Evolutionary conservation across 2,329 filamentous ascomycete genomes (phyloP).

Genomic region (Chaetomiaceae sp.): DNA sequence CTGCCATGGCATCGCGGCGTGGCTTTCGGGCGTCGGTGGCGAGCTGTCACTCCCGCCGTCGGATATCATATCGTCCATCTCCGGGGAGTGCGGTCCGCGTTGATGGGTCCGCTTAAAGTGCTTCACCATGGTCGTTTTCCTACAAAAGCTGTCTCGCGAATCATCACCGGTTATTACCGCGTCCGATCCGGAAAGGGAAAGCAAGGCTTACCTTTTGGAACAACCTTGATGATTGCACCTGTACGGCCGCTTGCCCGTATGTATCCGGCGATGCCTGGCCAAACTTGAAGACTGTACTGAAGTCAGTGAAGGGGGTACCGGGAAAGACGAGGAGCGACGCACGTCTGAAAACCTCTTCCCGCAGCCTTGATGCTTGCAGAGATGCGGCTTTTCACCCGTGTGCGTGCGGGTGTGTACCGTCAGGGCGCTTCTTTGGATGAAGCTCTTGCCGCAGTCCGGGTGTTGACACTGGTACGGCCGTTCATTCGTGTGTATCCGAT

Average conservation of each 20-base stretch:
- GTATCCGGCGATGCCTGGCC: constrained; percentile 60
- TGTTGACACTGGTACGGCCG: constrained; percentile 60
- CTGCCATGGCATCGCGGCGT: constrained; percentile 47
- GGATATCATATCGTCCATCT: constrained; percentile 52
- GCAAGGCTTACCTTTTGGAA: constrained; percentile 50
- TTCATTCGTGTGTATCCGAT: constrained; percentile 69
- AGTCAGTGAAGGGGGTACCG: constrained; percentile 30
- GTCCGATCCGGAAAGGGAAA: background rate
- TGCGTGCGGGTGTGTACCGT: constrained; percentile 68
- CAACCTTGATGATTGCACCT: constrained; percentile 59
- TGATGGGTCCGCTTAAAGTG: constrained; percentile 60
- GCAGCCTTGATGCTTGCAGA: constrained; percentile 61
- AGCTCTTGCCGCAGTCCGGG: constrained; percentile 62
- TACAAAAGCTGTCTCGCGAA: constrained; percentile 55
- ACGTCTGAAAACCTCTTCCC: constrained; percentile 68
- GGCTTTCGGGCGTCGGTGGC: constrained; percentile 54
- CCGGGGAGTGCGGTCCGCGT: constrained; percentile 52
- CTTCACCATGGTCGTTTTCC: constrained; percentile 69
- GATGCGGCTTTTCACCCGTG: constrained; percentile 67
- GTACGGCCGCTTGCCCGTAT: constrained; percentile 64
- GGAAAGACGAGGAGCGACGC: constrained; percentile 30
- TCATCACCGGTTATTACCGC: constrained; percentile 22
- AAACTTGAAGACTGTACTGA: constrained; percentile 56
- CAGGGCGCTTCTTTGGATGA: constrained; percentile 66
- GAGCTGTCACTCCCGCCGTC: constrained; percentile 56